Base-by-base conservation (phyloP, 2,329 filamentous ascomycete genomes). In the Periglandula ipomoeae region DNA sequence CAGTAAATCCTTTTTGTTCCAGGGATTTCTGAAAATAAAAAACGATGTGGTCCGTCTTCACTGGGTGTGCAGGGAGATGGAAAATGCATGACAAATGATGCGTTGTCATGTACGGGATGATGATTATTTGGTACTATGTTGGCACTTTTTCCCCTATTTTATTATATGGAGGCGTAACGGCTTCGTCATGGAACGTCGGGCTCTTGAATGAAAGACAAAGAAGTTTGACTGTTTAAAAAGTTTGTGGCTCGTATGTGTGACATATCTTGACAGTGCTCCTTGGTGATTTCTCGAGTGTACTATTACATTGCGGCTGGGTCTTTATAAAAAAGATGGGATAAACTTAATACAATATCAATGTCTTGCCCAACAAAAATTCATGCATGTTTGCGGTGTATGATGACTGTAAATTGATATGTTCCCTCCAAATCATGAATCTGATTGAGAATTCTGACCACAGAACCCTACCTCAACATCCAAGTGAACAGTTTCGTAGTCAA, bases 1-100 rank as follows among this genome's bases (percentile, higher is more conserved):
- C 64, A 65, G 62, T 27, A 45, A 38, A n/a, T 41, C 13, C 23
- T 40, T 26, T n/a, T 24, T n/a, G 20, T 15, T n/a, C n/a, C n/a
- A 9, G 8, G 30, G 30, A 2, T 32, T 5, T n/a, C n/a, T n/a
- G n/a, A n/a, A n/a, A n/a, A n/a, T n/a, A n/a, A n/a, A 5, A 38
- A 26, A 11, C 5, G 5, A n/a, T n/a, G 13, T 40, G 37, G 23
- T 13, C 52, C 56, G 55, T 50, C 55, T 59, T 63, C 56, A 58
- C 64, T 68, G 65, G 65, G 65, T 68, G 65, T 64, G 65, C 65
- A 68, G 65, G 55, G 54, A 53, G 61, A 54, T 59, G 19, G 44
- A 8, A 32, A 32, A 32, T 11, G 8, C 5, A 32, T 32, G 30
- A 13, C 30, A 32, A 11, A 15, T 10, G 6, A 32, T n/a, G n/a